phyloP scores from a whole-genome alignment of 345 rosid genomes.

The Aurinia saxatilis region DNA sequence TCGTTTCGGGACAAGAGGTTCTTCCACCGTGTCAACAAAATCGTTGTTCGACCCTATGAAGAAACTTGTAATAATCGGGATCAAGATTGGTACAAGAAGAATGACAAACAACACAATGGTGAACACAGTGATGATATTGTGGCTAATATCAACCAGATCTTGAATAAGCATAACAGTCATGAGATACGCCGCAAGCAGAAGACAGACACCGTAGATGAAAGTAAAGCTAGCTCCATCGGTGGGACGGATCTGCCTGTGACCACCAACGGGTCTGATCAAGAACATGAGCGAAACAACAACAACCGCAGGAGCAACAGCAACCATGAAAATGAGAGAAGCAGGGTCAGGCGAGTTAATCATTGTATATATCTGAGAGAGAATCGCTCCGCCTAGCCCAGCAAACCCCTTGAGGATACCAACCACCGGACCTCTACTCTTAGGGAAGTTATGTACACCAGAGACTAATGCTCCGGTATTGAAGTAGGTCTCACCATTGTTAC shows the following conservation, averaged over 20 bases:
- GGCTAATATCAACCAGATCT: constrained; percentile 60
- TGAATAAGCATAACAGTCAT: constrained; percentile 91
- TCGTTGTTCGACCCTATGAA: constrained; percentile 29
- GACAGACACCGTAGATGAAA: constrained; percentile 67
- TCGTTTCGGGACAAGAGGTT: constrained; percentile 46
- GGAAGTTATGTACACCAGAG: constrained; percentile 95
- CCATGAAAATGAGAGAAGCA: constrained; percentile 89
- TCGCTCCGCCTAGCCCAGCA: constrained; percentile 97
- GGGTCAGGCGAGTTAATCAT: constrained; percentile 68
- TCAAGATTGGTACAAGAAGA: constrained; percentile 55
- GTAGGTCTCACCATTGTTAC: constrained; percentile 95
- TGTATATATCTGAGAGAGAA: constrained; percentile 79
- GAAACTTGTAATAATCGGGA: constrained; percentile 58
- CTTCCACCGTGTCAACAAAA: constrained; percentile 47
- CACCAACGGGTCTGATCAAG: constrained; percentile 84
- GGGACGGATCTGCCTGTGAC: constrained; percentile 74
- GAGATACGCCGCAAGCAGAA: constrained; percentile 74
- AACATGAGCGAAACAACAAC: constrained; percentile 72
- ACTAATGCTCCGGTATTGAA: constrained; percentile 90
- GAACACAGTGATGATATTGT: constrained; percentile 36
- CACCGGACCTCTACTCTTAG: constrained; percentile 94
- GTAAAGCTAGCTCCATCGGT: constrained; percentile 63
- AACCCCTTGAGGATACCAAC: constrained; percentile 97
- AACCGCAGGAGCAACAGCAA: constrained; percentile 89
- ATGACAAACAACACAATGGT: constrained; percentile 58